Base-by-base conservation (phyloP, 805 yeast genomes). In the Candida easanensis region DNA sequence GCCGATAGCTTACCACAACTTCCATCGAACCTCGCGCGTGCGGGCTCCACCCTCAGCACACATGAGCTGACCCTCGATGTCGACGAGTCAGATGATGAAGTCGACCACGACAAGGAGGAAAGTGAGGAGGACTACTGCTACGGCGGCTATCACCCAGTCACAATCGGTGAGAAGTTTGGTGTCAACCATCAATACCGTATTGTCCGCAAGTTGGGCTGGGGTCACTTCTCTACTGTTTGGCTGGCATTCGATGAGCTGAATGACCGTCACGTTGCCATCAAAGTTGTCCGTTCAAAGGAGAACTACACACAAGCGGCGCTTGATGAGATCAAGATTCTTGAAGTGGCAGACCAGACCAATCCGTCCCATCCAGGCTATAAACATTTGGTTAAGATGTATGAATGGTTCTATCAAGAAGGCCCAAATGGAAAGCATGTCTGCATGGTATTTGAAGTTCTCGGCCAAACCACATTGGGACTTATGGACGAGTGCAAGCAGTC, bases 171-270 rank as follows among this genome's bases (percentile, higher is more conserved):
- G 51, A 56, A 62, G 14, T 77, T 78, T 53, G 77, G 76, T 31
- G 57, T 66, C 7, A 59, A 65, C 36, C 63, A 68, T 42, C 65
- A 70, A 21, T 79, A 79, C 57, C 55, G 64, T 8, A 62, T 79
- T 20, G 65, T 77, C 17, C 63, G 84, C 22, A 80, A 80, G 57
- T 63, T 81, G 8, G 88, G 88, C 3, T 79, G 84, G 84, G 87
- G 88, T 27, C 84, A 80, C 54, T 81, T 81, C 52, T 76, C 83
- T 31, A 80, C 86, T 1, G 87, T 81, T n/a, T 81, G 86, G 86
- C 60, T 81, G 22, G 84, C 84, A 1, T 61, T 57, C 39, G 76
- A 73, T 40, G 49, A 60, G 2, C 42, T 50, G 3, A 33, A 53
- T 14, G 64, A 65, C 15, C 56, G 66, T 22, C 82, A 77, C 52